phyloP scores from a whole-genome alignment of 2,329 filamentous ascomycete species.

The Colletotrichum sp. region DNA sequence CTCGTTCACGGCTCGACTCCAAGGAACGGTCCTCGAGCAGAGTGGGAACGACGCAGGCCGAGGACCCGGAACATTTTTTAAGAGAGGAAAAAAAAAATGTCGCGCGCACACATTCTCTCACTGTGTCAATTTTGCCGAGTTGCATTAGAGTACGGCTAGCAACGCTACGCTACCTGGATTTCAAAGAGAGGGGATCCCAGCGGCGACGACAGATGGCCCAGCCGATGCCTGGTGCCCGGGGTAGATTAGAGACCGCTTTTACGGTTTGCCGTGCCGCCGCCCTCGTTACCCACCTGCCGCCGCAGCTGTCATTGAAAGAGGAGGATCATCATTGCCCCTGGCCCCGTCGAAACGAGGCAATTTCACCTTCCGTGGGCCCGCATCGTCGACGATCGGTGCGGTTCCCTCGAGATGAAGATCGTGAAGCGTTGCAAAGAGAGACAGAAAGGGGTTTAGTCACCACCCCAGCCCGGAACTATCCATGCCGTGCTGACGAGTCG shows the following conservation, averaged over 20 bases:
- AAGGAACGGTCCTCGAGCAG: neutral
- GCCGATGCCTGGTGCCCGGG: neutral
- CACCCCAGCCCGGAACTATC: neutral
- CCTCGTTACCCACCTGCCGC: neutral
- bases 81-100: neutral
- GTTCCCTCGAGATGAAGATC: neutral
- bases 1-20: neutral
- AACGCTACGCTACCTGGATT: neutral
- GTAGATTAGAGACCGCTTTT: neutral
- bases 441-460: neutral
- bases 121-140: neutral
- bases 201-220: neutral
- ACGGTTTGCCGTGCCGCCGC: neutral
- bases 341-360: neutral
- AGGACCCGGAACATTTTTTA: neutral
- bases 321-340: neutral
- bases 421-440: neutral
- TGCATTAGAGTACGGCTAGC: neutral
- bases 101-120: neutral
- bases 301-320: neutral
- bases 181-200: neutral
- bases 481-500: neutral
- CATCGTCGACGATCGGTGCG: neutral
- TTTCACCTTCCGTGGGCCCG: neutral
- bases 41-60: neutral